Evolutionary conservation across 208 protist genomes (phyloP).

Genomic region (Entamoeba moshkovskii): DNA sequence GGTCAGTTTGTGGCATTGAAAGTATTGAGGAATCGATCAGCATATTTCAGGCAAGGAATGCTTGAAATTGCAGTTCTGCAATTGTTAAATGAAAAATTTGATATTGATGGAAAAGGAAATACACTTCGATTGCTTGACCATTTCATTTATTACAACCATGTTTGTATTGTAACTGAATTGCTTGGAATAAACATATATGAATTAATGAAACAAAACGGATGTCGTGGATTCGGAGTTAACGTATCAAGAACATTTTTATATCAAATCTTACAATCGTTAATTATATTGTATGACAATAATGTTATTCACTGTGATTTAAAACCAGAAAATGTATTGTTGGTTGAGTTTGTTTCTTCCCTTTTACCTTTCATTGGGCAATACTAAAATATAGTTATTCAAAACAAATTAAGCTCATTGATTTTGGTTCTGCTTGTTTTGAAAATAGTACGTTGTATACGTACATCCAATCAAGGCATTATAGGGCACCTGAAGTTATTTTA

Average conservation of each 20-base stretch:
- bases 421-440: slow-evolving; percentile 40
- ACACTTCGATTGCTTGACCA: slow-evolving; percentile 13
- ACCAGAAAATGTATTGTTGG: slow-evolving; percentile 60
- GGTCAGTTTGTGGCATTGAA: slow-evolving; percentile 26
- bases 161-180: not conserved
- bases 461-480: slow-evolving; percentile 77
- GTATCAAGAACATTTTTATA: slow-evolving; percentile 39
- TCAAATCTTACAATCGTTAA: slow-evolving; percentile 30
- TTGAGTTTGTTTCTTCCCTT: not conserved
- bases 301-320: slow-evolving; percentile 52
- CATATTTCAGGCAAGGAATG: slow-evolving; percentile 31
- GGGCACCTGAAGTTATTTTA: slow-evolving; percentile 81
- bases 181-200: slow-evolving; percentile 58
- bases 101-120: slow-evolving; percentile 3
- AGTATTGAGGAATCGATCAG: slow-evolving; percentile 39
- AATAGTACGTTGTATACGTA: slow-evolving; percentile 62
- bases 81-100: not conserved
- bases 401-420: slow-evolving; percentile 12
- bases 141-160: slow-evolving; percentile 11
- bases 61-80: slow-evolving; percentile 36
- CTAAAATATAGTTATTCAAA: not conserved
- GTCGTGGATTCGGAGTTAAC: slow-evolving; percentile 43
- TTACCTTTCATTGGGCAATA: not conserved
- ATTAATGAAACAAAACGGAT: slow-evolving; percentile 57
- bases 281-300: not conserved